These are phyloP conservation scores for Saccharum hybrid DNA, from an alignment of 202 grass and related monocot species.

Conservation along the genomic window DNA sequence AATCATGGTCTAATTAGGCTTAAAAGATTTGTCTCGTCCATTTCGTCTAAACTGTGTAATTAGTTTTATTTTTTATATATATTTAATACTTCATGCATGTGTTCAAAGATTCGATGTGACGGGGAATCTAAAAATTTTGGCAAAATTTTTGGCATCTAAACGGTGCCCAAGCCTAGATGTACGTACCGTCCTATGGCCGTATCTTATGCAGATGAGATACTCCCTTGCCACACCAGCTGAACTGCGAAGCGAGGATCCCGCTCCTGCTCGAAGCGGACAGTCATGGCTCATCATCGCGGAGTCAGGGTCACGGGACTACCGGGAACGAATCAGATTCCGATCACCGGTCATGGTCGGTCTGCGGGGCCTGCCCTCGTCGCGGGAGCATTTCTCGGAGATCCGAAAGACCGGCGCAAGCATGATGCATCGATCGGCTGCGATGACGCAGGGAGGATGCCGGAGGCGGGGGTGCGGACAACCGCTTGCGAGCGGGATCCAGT, in stretches of 20 bases:
- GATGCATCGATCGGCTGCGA: not conserved
- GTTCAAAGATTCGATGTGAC: too few species aligned
- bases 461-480: slow-evolving; percentile 30
- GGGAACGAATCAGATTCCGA: slow-evolving; percentile 16
- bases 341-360: not conserved
- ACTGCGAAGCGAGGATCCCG: not conserved
- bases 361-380: not conserved
- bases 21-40: too few species aligned
- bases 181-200: slow-evolving; percentile 18
- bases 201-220: slow-evolving; percentile 11
- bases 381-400: slow-evolving; percentile 29
- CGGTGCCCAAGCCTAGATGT: too few species aligned
- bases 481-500: not conserved
- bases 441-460: slow-evolving; percentile 35
- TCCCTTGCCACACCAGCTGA: not conserved
- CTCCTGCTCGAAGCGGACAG: not conserved
- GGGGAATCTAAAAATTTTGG: too few species aligned
- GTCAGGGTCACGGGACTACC: not conserved
- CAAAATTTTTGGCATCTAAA: too few species aligned
- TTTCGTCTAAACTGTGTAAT: too few species aligned
- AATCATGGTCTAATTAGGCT: too few species aligned
- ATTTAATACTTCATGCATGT: too few species aligned
- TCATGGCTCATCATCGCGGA: not conserved
- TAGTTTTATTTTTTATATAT: too few species aligned
- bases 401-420: not conserved